Base-by-base conservation (phyloP, 805 yeast species). In the Nakazawaea holstii region DNA sequence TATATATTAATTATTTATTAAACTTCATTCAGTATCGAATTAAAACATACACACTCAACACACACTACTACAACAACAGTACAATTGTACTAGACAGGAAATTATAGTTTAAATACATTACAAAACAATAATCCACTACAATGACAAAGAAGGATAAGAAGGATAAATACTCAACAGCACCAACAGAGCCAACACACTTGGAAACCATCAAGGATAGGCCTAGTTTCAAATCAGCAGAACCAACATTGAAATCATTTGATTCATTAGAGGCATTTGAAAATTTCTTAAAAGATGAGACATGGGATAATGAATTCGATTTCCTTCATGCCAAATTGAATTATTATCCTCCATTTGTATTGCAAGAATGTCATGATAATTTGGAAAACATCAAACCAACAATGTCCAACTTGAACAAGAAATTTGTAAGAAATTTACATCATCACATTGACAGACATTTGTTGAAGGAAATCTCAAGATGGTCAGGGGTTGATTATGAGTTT, bases 231-330 rank as follows among this genome's bases (percentile, higher is more conserved):
- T 27, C 24, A 8, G 10, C n/a, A 29, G 61, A 59, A 33, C 62
- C 63, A 8, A 53, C 57, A 13, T 38, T 57, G 36, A 55, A 52
- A 59, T 51, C 45, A n/a, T 85, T 85, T 64, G 91, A 85, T 41
- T 83, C 77, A 45, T 65, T 85, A 51, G 70, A 69, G 15, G 72
- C 78, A 14, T 85, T 85, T 58, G 88, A 82, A 59, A 70, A 73
- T 26, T 85, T 70, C 61, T 68, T 85, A 50, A 74, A 80, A 58
- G 87, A 82, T 59, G 91, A 84, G 59, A 78, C 85, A 3, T 83
- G 87, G 76, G 91, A 84, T 62, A 81, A 84, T 52, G 91, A 85
- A 50, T 81, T 76, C 55, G 87, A 80, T 59, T 76, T 80, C 56
- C 67, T 82, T 54, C 85, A 83, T 59, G 86, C 87, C 33, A 82